Evolutionary conservation across 208 protist species (phyloP).

Genomic region (Leishmania turanica): DNA sequence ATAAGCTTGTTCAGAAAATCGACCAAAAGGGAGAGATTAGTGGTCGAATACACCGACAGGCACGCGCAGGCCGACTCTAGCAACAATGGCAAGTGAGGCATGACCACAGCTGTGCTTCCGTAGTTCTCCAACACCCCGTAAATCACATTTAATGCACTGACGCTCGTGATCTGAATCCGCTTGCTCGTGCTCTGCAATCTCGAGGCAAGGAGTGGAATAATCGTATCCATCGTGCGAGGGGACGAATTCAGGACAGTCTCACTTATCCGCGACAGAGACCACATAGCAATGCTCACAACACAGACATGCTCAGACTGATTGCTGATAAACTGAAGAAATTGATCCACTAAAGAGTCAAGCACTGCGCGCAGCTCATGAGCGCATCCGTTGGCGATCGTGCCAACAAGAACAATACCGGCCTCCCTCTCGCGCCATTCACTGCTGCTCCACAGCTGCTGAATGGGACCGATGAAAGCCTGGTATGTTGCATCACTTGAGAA

Average conservation of each 20-base stretch:
- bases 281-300: constrained; percentile 85
- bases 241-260: constrained; percentile 43
- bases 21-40: constrained; percentile 73
- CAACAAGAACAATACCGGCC: constrained; percentile 77
- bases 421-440: constrained; percentile 62
- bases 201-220: constrained; percentile 46
- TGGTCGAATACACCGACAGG: constrained; percentile 75
- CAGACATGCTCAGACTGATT: constrained; percentile 70
- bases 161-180: constrained; percentile 71
- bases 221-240: constrained; percentile 30
- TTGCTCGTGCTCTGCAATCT: constrained; percentile 78
- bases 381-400: constrained; percentile 75
- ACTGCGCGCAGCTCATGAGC: constrained; percentile 41
- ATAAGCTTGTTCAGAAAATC: constrained; percentile 49
- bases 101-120: constrained; percentile 26
- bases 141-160: constrained; percentile 60
- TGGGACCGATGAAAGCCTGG: constrained; percentile 44
- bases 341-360: constrained; percentile 41
- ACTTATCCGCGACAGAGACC: constrained; percentile 74
- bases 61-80: constrained; percentile 48
- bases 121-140: constrained; percentile 47
- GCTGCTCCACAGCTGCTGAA: constrained; percentile 61
- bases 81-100: constrained; percentile 32
- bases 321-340: constrained; percentile 53
- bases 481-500: constrained; percentile 55